Evolutionary conservation across 768 basidiomycete genomes (phyloP).

Genomic region (Kwoniella europaea): DNA sequence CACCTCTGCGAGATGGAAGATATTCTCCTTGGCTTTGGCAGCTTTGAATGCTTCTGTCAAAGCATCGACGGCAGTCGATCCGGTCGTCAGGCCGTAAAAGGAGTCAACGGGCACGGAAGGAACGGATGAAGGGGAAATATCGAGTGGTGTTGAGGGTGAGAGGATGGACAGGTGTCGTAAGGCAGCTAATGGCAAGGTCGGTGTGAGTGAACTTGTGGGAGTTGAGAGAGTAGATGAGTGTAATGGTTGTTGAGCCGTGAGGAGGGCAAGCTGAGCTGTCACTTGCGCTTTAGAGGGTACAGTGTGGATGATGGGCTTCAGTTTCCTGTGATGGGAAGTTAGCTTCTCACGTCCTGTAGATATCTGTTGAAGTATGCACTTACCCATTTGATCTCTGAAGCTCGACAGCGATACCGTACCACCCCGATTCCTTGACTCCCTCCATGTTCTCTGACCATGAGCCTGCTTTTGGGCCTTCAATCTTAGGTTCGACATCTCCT

Average conservation of each 20-base stretch:
- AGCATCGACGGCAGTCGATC: neutral
- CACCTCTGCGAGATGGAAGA: constrained; percentile 1
- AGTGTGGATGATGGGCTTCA: neutral
- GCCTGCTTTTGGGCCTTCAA: constrained; percentile 12
- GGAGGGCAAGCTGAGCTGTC: neutral
- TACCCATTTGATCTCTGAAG: constrained; percentile 3
- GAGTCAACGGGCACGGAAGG: neutral
- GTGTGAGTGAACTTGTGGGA: neutral
- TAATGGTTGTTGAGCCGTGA: neutral
- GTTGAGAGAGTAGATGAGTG: constrained; percentile 9
- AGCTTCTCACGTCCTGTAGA: too few relatives aligned
- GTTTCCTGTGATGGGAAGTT: too few relatives aligned
- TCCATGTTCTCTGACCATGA: constrained; percentile 14
- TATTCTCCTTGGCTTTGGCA: constrained; percentile 1
- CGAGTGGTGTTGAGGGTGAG: neutral
- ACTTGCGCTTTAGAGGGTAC: neutral
- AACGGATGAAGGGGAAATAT: neutral
- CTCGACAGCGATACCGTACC: constrained; percentile 22
- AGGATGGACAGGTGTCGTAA: neutral
- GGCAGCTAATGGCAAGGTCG: neutral
- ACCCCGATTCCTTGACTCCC: constrained; percentile 6
- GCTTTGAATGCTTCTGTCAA: constrained; percentile 5
- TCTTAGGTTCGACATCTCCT: neutral
- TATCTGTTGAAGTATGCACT: neutral
- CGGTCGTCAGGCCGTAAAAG: neutral